Evolutionary conservation across 441 rosid species (phyloP).

Genomic region (Raphanus hybrid): DNA sequence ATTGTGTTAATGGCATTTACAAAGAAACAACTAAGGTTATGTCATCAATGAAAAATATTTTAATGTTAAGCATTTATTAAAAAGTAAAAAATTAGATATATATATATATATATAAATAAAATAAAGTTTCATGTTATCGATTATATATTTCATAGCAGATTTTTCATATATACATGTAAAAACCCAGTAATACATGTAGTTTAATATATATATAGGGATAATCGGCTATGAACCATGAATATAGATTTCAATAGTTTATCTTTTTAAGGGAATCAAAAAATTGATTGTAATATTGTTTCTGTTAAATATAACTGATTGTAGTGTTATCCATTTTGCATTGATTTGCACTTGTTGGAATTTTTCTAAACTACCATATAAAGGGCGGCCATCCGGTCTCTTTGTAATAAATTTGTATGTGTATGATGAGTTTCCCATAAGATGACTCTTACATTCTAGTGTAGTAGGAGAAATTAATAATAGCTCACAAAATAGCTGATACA

Average conservation of each 20-base stretch:
- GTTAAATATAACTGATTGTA: neutral
- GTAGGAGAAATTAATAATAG: neutral
- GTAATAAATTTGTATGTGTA: neutral
- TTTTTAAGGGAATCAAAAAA: neutral
- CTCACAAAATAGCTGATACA: conserved; percentile 1
- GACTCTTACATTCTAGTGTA: neutral
- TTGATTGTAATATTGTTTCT: neutral
- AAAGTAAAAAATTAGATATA: too few species aligned
- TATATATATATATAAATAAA: too few species aligned
- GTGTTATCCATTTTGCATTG: neutral
- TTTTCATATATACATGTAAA: neutral
- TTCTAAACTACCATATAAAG: neutral
- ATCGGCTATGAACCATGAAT: neutral
- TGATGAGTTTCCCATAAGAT: neutral
- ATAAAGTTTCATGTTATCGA: too few species aligned
- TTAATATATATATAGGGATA: neutral
- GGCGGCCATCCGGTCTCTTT: too few species aligned
- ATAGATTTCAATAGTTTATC: neutral
- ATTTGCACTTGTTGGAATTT: neutral
- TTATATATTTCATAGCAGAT: too few species aligned
- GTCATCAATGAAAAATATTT: neutral
- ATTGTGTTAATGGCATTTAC: neutral
- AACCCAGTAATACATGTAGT: neutral
- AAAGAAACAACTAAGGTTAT: neutral
- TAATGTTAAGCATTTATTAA: neutral